phyloP scores from a whole-genome alignment of 257 asterid genomes.

The Orobanche coerulescens region DNA sequence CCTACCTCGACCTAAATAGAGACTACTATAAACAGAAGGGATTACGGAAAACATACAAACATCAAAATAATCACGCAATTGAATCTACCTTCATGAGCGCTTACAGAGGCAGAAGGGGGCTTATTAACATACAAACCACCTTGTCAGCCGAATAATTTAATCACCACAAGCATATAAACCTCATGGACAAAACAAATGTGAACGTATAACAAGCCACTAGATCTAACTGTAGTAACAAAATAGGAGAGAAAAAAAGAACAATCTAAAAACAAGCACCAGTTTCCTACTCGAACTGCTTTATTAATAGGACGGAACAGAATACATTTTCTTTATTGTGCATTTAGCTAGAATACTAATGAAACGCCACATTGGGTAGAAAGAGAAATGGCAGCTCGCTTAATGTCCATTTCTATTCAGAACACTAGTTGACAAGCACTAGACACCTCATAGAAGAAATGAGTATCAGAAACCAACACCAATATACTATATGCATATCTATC shows the following conservation, averaged over 20 bases:
- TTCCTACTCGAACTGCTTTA: not conserved
- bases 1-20: not conserved
- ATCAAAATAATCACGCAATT: not conserved
- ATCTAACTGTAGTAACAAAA: not conserved
- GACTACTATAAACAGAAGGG: not conserved
- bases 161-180: not conserved
- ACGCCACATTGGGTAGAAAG: not conserved
- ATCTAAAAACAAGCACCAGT: not conserved
- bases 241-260: not conserved
- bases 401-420: no score
- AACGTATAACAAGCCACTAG: no score
- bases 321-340: not conserved
- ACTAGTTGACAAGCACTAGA: no score
- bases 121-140: not conserved
- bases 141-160: not conserved
- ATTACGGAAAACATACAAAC: not conserved
- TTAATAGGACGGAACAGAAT: not conserved
- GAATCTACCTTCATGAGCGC: not conserved
- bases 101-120: not conserved
- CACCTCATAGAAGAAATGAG: no score
- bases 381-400: no score
- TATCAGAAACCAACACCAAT: no score
- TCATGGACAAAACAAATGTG: not conserved
- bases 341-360: not conserved
- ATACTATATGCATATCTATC: not conserved